Base-by-base conservation (phyloP, 768 basidiomycete genomes). In the Pulveroboletus sp. region DNA sequence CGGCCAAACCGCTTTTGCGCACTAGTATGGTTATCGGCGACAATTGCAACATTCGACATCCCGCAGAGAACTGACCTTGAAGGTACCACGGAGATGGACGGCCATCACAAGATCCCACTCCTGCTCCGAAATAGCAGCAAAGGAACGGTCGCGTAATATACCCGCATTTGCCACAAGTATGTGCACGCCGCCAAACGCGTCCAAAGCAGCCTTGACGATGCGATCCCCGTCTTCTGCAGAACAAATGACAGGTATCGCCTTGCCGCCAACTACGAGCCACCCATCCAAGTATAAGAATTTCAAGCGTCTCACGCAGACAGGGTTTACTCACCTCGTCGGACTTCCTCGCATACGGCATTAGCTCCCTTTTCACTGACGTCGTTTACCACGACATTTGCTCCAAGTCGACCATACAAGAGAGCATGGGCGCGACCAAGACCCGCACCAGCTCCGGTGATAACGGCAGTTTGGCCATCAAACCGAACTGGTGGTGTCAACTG, bases 351-450 rank as follows among this genome's bases (percentile, higher is more conserved):
- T 2, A 98, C 94, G 8, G 78, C 71, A 19, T 81, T 80, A 7
- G 94, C 94, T 2, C 80, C 85, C 58, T 93, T 90, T 62, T 85
- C 87, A 64, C 78, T 92, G 40, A 97, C 85, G 61, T 99, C 97
- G 65, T 98, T 99, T 36, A 98, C 82, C 38, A 98, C 89, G 27
- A 99, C 90, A 59, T 97, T 97, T 10, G 93, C 95, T n/a, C 97
- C 95, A 9, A 94, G 82, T 45, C 80, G 83, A 21, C 79, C 90
- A 62, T 87, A 98, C 89, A 97, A 90, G 36, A 87, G 76, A 0
- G 97, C 90, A 63, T 98, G 97, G 2, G 82, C 80, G 24, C 97
- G 84, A 16, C 97, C 97, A 25, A 99, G 82, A 44, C 95, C 97
- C 23, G 88, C 91, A 35, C 95, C 95, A 7, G 94, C 90, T 33